Evolutionary conservation across 768 basidiomycete genomes (phyloP).

Genomic region (Bullera alba): DNA sequence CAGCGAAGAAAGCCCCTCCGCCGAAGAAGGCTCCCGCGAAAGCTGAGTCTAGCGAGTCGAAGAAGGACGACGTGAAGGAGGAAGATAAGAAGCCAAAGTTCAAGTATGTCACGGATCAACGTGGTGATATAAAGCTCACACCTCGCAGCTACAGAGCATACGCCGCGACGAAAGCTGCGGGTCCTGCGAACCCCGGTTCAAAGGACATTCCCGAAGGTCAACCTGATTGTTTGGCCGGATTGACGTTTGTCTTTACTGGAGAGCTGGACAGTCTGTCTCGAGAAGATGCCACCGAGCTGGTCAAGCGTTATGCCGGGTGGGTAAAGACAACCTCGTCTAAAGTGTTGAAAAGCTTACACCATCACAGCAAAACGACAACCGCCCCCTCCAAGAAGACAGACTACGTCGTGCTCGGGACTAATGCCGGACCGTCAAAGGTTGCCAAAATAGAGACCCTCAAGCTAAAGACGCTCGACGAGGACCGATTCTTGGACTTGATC

Average conservation of each 20-base stretch:
- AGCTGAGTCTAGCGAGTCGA: conserved; percentile 6
- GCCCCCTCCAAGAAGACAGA: conserved; percentile 85
- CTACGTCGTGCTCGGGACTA: conserved; percentile 78
- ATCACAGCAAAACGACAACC: conserved; percentile 66
- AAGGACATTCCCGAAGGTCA: conserved; percentile 67
- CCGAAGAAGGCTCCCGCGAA: conserved; percentile 17
- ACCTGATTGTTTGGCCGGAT: conserved; percentile 68
- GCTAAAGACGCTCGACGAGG: conserved; percentile 71
- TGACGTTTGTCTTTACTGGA: conserved; percentile 92
- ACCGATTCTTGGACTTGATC: conserved; percentile 77
- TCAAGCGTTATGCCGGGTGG: conserved; percentile 87
- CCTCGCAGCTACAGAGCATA: conserved; percentile 51
- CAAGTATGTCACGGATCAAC: conserved; percentile 38
- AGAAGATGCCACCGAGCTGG: conserved; percentile 77
- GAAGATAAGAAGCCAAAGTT: conserved; percentile 45
- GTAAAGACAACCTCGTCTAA: conserved; percentile 39
- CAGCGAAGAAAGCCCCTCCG: not conserved
- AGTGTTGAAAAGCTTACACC: not conserved
- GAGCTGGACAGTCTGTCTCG: conserved; percentile 79
- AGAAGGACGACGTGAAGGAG: conserved; percentile 5
- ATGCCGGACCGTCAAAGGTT: conserved; percentile 85
- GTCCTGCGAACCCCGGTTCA: conserved; percentile 49
- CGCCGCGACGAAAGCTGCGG: conserved; percentile 21
- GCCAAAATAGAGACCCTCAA: conserved; percentile 73
- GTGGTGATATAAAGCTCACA: conserved; percentile 46